Conservation (phyloP, 2,329 filamentous ascomycete species). For the Fusarium anthophilum region DNA sequence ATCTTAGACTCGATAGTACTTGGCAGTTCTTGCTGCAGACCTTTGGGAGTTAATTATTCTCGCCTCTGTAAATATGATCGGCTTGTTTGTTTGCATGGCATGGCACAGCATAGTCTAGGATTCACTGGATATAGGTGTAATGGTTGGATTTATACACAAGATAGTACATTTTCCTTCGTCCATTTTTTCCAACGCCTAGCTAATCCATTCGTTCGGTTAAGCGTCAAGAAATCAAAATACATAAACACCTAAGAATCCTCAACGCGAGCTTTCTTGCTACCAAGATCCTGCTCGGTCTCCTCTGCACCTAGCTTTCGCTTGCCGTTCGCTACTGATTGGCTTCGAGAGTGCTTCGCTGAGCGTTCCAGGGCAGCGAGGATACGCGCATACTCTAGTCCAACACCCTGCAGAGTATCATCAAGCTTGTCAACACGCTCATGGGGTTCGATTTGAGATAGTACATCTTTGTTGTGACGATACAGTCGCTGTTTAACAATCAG, state of each 20-base stretch:
- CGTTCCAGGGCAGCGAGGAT: constrained; percentile 63
- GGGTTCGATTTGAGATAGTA: constrained; percentile 74
- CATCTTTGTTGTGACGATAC: constrained; percentile 78
- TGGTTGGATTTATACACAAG: constrained; percentile 25
- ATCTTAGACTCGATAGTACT: constrained; percentile 18
- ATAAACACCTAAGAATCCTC: constrained; percentile 44
- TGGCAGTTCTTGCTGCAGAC: constrained; percentile 24
- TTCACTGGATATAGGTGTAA: constrained; percentile 39
- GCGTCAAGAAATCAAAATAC: not conserved
- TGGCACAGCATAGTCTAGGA: constrained; percentile 11
- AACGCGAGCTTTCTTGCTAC: constrained; percentile 60
- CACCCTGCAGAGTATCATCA: constrained; percentile 72
- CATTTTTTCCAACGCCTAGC: constrained; percentile 22
- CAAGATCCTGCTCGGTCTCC: constrained; percentile 41
- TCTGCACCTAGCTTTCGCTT: constrained; percentile 58
- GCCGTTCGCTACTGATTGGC: constrained; percentile 41
- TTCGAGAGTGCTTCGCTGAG: constrained; percentile 43
- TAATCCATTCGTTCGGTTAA: constrained; percentile 1
- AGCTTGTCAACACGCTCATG: constrained; percentile 77
- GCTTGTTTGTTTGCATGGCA: constrained; percentile 38
- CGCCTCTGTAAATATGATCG: constrained; percentile 32
- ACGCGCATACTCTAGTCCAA: constrained; percentile 78
- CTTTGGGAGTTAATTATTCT: constrained; percentile 23
- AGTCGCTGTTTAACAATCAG: constrained; percentile 80
- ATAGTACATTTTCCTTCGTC: constrained; percentile 27